These are phyloP conservation scores for Aspergillus viridinutans DNA, from an alignment of 2,329 filamentous ascomycete species.

Conservation along the genomic window DNA sequence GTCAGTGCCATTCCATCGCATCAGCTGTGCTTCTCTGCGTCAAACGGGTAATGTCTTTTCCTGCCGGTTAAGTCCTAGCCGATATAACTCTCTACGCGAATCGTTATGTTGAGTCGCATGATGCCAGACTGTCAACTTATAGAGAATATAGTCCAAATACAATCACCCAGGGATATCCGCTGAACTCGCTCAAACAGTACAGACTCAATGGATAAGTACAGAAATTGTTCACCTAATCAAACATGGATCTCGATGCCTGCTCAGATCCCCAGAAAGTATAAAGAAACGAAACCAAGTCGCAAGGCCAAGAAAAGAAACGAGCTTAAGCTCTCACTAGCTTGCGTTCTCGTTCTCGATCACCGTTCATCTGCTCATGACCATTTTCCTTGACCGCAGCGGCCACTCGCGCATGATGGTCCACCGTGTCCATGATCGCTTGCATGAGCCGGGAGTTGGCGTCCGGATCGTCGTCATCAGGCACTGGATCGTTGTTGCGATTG, in stretches of 20 bases:
- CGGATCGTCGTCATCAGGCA: slow-evolving; percentile 32
- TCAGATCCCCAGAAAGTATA: slow-evolving; percentile 9
- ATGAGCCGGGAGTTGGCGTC: slow-evolving; percentile 39
- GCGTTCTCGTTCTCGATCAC: slow-evolving; percentile 22
- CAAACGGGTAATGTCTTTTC: neutral
- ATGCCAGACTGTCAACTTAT: slow-evolving; percentile 1
- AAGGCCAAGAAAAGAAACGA: slow-evolving; percentile 7
- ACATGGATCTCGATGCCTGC: slow-evolving; percentile 3
- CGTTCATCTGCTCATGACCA: slow-evolving; percentile 20
- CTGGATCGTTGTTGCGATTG: slow-evolving; percentile 12
- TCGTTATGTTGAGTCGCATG: neutral
- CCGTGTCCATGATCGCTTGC: slow-evolving; percentile 41
- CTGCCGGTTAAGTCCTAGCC: slow-evolving; percentile 3
- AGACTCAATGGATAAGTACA: slow-evolving; percentile 5
- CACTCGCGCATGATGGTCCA: slow-evolving; percentile 35
- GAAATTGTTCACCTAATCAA: slow-evolving; percentile 1
- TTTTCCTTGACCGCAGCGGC: slow-evolving; percentile 30
- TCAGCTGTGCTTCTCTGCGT: neutral
- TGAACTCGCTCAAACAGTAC: slow-evolving; percentile 19
- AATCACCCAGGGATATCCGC: slow-evolving; percentile 20
- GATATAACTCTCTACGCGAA: neutral
- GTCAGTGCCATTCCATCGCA: too few relatives aligned
- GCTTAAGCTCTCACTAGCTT: slow-evolving; percentile 23
- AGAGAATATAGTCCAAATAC: slow-evolving; percentile 1
- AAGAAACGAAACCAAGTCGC: slow-evolving; percentile 5